Conservation (phyloP, 768 basidiomycete species). For the Cubamyces sp. region DNA sequence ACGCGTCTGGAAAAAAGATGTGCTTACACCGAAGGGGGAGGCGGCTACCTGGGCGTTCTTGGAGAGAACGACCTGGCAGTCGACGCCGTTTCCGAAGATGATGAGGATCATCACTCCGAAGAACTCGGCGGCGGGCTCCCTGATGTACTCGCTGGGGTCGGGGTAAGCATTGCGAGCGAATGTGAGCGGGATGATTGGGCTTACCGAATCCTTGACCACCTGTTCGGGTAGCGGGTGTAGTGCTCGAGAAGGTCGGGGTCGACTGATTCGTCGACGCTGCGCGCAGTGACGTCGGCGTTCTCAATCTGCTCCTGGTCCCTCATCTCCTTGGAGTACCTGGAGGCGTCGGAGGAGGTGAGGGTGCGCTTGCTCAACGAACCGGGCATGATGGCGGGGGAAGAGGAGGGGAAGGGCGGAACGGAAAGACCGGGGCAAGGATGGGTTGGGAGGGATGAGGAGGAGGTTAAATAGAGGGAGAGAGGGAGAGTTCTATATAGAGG, state of each 20-base stretch:
- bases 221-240: slow-evolving; percentile 49
- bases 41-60: slow-evolving; percentile 48
- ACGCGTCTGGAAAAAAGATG: background rate
- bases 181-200: slow-evolving; percentile 11
- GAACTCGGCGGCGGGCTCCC: slow-evolving; percentile 69
- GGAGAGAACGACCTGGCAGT: slow-evolving; percentile 61
- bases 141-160: slow-evolving; percentile 37
- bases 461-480: slow-evolving; percentile 13
- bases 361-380: slow-evolving; percentile 11
- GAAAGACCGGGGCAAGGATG: slow-evolving; percentile 7
- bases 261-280: background rate
- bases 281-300: background rate
- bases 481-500: slow-evolving; percentile 1
- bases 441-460: background rate
- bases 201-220: slow-evolving; percentile 61
- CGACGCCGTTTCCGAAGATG: slow-evolving; percentile 61
- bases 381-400: slow-evolving; percentile 17
- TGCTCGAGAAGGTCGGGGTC: slow-evolving; percentile 29
- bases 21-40: slow-evolving; percentile 55
- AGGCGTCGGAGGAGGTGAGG: slow-evolving; percentile 21
- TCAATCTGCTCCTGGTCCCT: slow-evolving; percentile 16
- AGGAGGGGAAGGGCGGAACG: slow-evolving; percentile 1
- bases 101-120: slow-evolving; percentile 60
- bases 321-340: slow-evolving; percentile 16
- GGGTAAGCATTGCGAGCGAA: background rate